phyloP scores from a whole-genome alignment of 371 early-diverging fungal species.

The Zychaea mexicana region DNA sequence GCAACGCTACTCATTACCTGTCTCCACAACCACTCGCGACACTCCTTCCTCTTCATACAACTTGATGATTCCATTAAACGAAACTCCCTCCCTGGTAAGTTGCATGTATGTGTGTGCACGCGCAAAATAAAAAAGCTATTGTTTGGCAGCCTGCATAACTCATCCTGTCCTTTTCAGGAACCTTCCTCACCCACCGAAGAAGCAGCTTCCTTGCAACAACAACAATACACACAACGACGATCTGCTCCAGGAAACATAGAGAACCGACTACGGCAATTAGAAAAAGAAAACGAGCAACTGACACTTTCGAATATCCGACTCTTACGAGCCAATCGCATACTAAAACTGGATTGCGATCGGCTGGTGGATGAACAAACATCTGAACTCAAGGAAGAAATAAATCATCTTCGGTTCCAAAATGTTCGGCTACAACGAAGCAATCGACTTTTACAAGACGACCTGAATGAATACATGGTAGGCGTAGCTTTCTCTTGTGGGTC shows the following conservation, averaged over 20 bases:
- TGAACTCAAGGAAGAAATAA: slow-evolving; percentile 42
- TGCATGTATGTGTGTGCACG: background rate
- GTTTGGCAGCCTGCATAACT: too few species aligned
- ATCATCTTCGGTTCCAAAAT: slow-evolving; percentile 35
- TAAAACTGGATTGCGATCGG: slow-evolving; percentile 44
- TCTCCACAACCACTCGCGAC: slow-evolving; percentile 8
- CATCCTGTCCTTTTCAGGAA: too few species aligned
- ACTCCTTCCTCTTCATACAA: background rate
- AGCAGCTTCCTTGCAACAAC: background rate
- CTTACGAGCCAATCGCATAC: slow-evolving; percentile 35
- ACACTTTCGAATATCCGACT: slow-evolving; percentile 41
- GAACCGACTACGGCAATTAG: slow-evolving; percentile 33
- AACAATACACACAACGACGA: background rate
- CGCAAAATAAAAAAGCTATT: too few species aligned
- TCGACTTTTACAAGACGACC: slow-evolving; percentile 39
- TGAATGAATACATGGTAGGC: slow-evolving; percentile 22
- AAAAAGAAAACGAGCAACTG: slow-evolving; percentile 40
- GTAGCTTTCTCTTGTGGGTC: background rate
- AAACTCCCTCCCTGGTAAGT: background rate
- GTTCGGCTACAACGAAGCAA: slow-evolving; percentile 47
- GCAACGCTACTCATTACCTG: slow-evolving; percentile 6
- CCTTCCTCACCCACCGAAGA: background rate
- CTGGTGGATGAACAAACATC: slow-evolving; percentile 41
- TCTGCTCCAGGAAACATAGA: slow-evolving; percentile 4
- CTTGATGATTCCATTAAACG: slow-evolving; percentile 5